Conservation (phyloP, 2,329 filamentous ascomycete species). For the Hypoxylon sp. region DNA sequence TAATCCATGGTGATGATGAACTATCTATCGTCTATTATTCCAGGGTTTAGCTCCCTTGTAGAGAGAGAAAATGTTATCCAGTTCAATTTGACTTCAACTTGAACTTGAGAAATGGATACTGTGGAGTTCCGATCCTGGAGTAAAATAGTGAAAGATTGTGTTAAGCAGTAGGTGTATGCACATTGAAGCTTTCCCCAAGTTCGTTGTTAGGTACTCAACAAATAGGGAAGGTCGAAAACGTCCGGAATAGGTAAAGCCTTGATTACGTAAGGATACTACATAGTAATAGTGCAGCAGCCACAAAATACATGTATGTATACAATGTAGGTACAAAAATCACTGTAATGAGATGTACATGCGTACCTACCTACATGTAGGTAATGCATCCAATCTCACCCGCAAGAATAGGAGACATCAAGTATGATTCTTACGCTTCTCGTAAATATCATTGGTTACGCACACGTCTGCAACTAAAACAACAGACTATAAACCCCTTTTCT, state of each 20-base stretch:
- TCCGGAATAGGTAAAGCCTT: constrained; percentile 14
- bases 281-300: too few relatives aligned
- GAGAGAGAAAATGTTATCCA: background rate
- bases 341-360: too few relatives aligned
- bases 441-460: background rate
- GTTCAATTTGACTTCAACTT: background rate
- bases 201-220: background rate
- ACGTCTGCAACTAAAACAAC: background rate
- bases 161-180: background rate
- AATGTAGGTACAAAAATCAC: too few relatives aligned
- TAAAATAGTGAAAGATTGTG: background rate
- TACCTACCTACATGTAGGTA: too few relatives aligned
- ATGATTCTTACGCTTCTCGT: background rate
- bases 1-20: constrained; percentile 48
- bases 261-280: constrained; percentile 12
- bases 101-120: background rate
- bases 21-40: background rate
- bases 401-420: too few relatives aligned
- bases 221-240: background rate
- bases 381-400: too few relatives aligned
- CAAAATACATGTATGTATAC: too few relatives aligned
- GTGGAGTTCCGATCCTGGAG: background rate
- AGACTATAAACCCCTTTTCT: background rate
- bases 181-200: constrained; percentile 3
- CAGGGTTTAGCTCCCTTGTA: background rate